Conservation (phyloP, 495 filamentous ascomycete genomes). For the Aspergillus hancockii region DNA sequence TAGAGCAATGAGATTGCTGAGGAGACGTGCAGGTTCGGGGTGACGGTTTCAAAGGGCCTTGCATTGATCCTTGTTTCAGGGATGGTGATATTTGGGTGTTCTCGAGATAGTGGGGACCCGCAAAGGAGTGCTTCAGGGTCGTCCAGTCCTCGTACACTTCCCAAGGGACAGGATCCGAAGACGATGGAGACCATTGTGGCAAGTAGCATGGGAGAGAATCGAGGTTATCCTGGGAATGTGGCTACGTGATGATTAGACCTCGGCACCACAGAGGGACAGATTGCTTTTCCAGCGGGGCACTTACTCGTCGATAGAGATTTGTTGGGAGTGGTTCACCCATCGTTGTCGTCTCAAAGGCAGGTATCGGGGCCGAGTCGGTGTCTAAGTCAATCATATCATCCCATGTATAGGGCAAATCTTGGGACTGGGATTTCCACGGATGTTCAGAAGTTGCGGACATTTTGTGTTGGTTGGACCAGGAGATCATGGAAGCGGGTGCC, state of each 20-base stretch:
- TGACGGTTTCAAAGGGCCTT: background rate
- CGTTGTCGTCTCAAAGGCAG: background rate
- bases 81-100: background rate
- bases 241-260: background rate
- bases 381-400: background rate
- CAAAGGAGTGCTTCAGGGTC: background rate
- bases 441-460: background rate
- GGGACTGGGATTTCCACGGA: background rate
- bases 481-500: background rate
- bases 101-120: background rate
- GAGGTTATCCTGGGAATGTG: background rate
- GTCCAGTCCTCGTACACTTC: background rate
- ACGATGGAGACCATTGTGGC: slow-evolving; percentile 1
- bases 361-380: background rate
- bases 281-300: background rate
- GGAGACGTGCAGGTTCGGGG: background rate
- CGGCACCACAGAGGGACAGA: background rate
- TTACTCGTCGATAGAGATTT: background rate
- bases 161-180: background rate
- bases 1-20: background rate
- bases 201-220: background rate
- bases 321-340: background rate
- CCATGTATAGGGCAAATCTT: background rate
- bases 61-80: background rate
- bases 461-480: background rate